Conservation (phyloP, 345 rosid genomes). For the Eucalyptus victrix region DNA sequence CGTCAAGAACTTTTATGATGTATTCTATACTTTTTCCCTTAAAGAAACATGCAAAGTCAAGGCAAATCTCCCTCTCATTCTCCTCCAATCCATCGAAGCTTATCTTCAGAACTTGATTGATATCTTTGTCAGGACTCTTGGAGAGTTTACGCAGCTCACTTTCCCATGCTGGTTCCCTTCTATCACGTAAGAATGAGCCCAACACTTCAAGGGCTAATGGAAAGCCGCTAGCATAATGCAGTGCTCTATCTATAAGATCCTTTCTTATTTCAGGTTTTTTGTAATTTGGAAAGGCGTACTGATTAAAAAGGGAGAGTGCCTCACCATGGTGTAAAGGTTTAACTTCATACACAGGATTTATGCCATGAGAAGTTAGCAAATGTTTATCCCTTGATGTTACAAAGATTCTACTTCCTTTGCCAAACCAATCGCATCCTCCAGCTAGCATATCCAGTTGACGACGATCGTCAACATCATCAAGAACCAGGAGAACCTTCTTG, state of each 20-base stretch:
- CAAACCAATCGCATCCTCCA: neutral
- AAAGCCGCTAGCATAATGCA: no score
- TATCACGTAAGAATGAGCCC: neutral
- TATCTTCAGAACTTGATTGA: no score
- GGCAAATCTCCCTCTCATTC: no score
- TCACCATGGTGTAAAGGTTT: accelerated
- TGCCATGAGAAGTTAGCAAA: neutral
- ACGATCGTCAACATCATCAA: neutral
- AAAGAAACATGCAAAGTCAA: no score
- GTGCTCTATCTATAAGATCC: neutral
- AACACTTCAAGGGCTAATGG: neutral
- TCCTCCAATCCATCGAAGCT: no score
- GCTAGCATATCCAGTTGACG: neutral
- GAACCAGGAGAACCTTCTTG: neutral
- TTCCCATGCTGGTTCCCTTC: no score
- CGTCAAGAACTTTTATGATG: no score
- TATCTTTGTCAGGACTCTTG: accelerated
- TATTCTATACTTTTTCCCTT: no score
- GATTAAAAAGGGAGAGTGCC: accelerated
- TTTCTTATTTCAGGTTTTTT: neutral
- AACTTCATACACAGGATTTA: neutral
- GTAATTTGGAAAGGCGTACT: neutral
- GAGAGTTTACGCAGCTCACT: no score
- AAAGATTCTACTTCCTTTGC: neutral
- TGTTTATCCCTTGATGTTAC: neutral